Conservation (phyloP, 2,329 filamentous ascomycete genomes). For the Aquanectria penicillioides region DNA sequence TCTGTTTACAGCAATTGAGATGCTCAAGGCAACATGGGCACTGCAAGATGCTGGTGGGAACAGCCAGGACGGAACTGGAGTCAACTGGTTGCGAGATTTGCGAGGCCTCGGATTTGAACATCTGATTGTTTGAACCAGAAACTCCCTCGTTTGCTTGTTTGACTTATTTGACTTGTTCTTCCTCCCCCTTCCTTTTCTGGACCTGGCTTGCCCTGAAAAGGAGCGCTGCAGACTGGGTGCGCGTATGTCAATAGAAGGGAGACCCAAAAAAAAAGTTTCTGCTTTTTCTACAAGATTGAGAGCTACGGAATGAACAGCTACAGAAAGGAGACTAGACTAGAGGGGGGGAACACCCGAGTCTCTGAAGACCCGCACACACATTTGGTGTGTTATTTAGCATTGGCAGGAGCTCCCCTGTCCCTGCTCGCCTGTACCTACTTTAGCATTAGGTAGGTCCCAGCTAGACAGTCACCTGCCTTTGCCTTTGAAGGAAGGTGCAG, state of each 20-base stretch:
- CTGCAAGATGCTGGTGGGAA: conserved; percentile 49
- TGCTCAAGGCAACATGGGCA: conserved; percentile 58
- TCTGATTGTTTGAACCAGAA: conserved; percentile 59
- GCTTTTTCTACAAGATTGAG: conserved; percentile 1
- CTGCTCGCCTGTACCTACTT: not conserved
- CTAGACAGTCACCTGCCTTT: not conserved
- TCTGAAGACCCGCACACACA: not conserved
- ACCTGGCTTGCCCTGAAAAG: not conserved
- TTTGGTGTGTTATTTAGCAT: not conserved
- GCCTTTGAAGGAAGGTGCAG: no score
- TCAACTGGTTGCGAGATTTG: conserved; percentile 56
- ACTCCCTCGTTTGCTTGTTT: no score
- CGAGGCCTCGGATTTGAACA: conserved; percentile 56
- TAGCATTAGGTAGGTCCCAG: not conserved
- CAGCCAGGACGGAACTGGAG: conserved; percentile 27
- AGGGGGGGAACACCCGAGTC: not conserved
- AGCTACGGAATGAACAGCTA: not conserved
- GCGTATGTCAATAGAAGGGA: not conserved
- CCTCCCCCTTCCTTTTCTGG: no score
- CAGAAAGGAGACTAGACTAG: not conserved
- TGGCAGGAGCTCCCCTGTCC: not conserved
- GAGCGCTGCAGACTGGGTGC: not conserved
- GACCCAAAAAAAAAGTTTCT: not conserved
- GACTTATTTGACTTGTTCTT: no score
- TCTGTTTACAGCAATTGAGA: conserved; percentile 60